A percentile compares a stretch with the other conserved stretches of the same genome.
Evolutionary conservation across 1,139 yeast genomes (phyloP).

Genomic region (Magnusiomyces fungicola): DNA sequence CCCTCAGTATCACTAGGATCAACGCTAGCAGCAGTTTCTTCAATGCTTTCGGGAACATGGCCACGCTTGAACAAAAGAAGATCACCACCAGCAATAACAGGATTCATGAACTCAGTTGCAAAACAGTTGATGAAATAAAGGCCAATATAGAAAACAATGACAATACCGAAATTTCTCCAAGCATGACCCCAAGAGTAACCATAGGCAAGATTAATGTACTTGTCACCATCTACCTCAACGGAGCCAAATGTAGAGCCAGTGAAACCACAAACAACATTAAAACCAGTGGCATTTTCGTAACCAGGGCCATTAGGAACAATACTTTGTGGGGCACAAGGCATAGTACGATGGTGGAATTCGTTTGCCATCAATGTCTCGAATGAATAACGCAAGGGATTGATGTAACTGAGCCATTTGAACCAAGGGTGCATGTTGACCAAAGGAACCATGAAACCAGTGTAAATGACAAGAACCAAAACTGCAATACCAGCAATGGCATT

Average conservation of each 20-base stretch:
- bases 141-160: constrained; percentile 31
- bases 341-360: constrained; percentile 39
- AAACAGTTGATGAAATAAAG: constrained; percentile 32
- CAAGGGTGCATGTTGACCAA: constrained; percentile 43
- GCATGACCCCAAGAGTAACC: constrained; percentile 32
- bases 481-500: constrained; percentile 51
- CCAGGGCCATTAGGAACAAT: constrained; percentile 33
- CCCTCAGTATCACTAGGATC: constrained; percentile 31
- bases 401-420: constrained; percentile 45
- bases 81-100: constrained; percentile 36
- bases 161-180: constrained; percentile 36
- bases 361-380: constrained; percentile 41
- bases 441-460: constrained; percentile 39
- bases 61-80: constrained; percentile 38
- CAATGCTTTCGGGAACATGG: constrained; percentile 38
- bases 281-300: constrained; percentile 32
- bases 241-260: constrained; percentile 36
- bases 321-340: constrained; percentile 34
- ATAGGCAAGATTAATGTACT: constrained; percentile 33
- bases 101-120: constrained; percentile 34
- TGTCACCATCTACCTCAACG: constrained; percentile 38
- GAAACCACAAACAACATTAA: constrained; percentile 38
- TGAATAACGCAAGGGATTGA: constrained; percentile 42
- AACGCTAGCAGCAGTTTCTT: constrained; percentile 39
- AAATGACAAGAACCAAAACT: constrained; percentile 33